These are phyloP conservation scores for Microdochium trichocladiopsis DNA, from an alignment of 2,329 filamentous ascomycete genomes.

Conservation along the genomic window DNA sequence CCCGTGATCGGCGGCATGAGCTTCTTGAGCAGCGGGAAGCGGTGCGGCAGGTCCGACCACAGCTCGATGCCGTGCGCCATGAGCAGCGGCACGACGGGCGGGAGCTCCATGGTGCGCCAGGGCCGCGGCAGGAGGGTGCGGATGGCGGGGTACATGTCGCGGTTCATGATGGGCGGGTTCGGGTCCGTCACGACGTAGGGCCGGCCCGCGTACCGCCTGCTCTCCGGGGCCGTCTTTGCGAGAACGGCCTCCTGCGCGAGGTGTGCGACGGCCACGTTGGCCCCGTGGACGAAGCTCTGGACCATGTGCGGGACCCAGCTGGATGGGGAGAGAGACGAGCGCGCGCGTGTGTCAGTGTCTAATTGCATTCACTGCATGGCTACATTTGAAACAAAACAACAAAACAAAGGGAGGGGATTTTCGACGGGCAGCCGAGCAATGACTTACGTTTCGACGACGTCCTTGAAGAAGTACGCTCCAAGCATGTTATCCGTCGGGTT, in stretches of 20 bases:
- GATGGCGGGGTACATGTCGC: constrained; percentile 26
- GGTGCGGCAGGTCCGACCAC: constrained; percentile 23
- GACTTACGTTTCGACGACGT: constrained; percentile 33
- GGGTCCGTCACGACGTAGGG: constrained; percentile 34
- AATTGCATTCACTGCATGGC: not conserved
- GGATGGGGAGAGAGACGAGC: not conserved
- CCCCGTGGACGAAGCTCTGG: constrained; percentile 31
- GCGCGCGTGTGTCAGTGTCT: not conserved
- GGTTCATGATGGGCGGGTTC: constrained; percentile 29
- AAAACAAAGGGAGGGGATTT: no score
- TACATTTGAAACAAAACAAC: no score
- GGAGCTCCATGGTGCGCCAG: constrained; percentile 21
- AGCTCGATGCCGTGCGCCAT: constrained; percentile 27
- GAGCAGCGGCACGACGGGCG: constrained; percentile 25
- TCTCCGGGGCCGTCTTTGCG: constrained; percentile 12
- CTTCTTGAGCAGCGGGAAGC: constrained; percentile 15
- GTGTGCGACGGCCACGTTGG: constrained; percentile 33
- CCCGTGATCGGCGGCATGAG: constrained; percentile 23
- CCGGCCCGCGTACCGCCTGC: constrained; percentile 23
- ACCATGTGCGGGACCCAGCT: constrained; percentile 31
- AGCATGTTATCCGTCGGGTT: constrained; percentile 39
- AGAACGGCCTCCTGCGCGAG: constrained; percentile 32
- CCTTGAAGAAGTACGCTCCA: constrained; percentile 29
- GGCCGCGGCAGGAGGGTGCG: constrained; percentile 24
- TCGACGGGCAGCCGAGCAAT: not conserved